Base-by-base conservation (phyloP, 495 filamentous ascomycete species). In the Tetracladium marchalianum region DNA sequence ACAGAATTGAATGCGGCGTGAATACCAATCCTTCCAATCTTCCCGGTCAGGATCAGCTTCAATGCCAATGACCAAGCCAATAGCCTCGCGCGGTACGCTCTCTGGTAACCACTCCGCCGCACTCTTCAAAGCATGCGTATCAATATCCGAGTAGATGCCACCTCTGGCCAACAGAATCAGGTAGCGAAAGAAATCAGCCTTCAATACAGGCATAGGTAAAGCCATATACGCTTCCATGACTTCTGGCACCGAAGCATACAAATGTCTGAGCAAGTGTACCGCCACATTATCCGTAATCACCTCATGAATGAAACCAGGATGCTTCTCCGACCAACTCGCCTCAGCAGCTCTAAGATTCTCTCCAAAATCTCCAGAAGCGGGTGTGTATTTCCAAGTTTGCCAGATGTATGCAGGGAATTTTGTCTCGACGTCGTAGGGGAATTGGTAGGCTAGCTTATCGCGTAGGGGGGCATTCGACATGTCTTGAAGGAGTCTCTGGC, bases 121-220 rank as follows among this genome's bases (percentile, higher is more conserved):
- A 37, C 85, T 82, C 58, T 81, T 77, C 46, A 98, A 62, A 1
- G 90, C 90, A 27, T 74, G 71, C 0, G 92, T 98, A 63, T 98
- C 92, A 56, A 98, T 98, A 63, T 98, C 92, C 12, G 85, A 86
- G 69, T 98, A 98, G 50, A 98, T 86, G 34, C 92, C 92, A 34
- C 92, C 92, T 41, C 92, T 79, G 13, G 92, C 92, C 33, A 96
- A 81, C 31, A 98, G 72, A 54, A 98, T 90, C 41, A 98, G 68
- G 59, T 98, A 98, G 43, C 92, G 84, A 73, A 98, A 98, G 71
- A 97, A 95, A 62, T 98, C 92, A 43, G 92, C 92, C 62, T 97
- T 97, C 52, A 98, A 69, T 0, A 98, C 86, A 2, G 87, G 80
- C 32, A 93, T 65, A 2, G 90, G 93, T 11, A 98, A 66, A 2